Evolutionary conservation across 805 yeast species (phyloP).

Genomic region (Myxozyma geophila): DNA sequence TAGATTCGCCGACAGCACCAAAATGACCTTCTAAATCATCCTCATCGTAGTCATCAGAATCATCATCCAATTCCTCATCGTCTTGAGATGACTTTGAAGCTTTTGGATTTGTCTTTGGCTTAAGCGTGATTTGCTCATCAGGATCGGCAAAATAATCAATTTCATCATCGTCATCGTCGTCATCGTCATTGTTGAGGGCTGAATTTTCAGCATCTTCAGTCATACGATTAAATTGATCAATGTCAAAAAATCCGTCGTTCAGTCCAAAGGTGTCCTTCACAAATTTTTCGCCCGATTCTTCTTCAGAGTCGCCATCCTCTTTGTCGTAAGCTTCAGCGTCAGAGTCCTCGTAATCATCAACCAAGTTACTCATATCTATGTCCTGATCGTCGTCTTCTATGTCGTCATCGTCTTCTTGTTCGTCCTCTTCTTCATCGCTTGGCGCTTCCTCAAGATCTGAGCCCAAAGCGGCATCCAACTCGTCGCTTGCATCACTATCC

Average conservation of each 20-base stretch:
- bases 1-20: constrained; percentile 13
- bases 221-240: constrained; percentile 81
- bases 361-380: constrained; percentile 45
- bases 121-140: constrained; percentile 28
- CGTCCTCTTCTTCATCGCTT: constrained; percentile 29
- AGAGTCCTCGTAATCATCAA: constrained; percentile 46
- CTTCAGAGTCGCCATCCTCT: constrained; percentile 38
- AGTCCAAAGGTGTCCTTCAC: constrained; percentile 64
- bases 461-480: constrained; percentile 39
- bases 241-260: constrained; percentile 81
- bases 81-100: not conserved
- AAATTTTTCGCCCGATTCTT: constrained; percentile 39
- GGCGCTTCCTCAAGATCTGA: constrained; percentile 20
- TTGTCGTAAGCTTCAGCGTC: constrained; percentile 39
- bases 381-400: constrained; percentile 39
- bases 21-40: constrained; percentile 50
- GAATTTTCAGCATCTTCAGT: constrained; percentile 52
- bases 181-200: constrained; percentile 43
- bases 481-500: constrained; percentile 28
- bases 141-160: constrained; percentile 52
- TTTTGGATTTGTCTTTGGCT: not conserved
- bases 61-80: constrained; percentile 12
- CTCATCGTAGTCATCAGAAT: constrained; percentile 40
- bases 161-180: constrained; percentile 53
- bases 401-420: constrained; percentile 32